Conservation (phyloP, 345 rosid genomes). For the Citrus trifoliata region DNA sequence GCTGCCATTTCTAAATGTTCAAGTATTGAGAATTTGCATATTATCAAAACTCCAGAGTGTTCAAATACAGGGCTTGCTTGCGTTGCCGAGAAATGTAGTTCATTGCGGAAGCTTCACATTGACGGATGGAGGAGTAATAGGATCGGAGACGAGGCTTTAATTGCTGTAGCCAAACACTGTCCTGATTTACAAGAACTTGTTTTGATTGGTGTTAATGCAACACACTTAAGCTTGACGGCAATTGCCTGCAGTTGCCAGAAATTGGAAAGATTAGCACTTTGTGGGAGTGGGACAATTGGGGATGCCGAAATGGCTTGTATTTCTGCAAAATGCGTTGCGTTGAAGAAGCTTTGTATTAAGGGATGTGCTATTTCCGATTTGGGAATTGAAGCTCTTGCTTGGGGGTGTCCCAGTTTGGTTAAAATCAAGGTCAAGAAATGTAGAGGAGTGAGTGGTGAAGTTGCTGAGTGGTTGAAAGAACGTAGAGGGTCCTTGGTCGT, state of each 20-base stretch:
- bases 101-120: constrained; percentile 75
- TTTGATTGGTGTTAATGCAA: constrained; percentile 73
- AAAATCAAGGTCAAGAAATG: constrained; percentile 87
- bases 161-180: constrained; percentile 64
- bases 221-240: constrained; percentile 41
- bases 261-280: constrained; percentile 71
- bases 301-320: constrained; percentile 70
- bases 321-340: constrained; percentile 55
- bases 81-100: constrained; percentile 67
- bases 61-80: constrained; percentile 59
- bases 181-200: constrained; percentile 72
- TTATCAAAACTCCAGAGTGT: constrained; percentile 77
- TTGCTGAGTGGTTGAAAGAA: constrained; percentile 53
- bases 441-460: constrained; percentile 53
- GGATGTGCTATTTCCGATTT: constrained; percentile 63
- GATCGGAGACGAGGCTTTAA: constrained; percentile 83
- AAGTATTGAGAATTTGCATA: constrained; percentile 60
- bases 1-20: constrained; percentile 52
- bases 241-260: constrained; percentile 61
- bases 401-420: constrained; percentile 76
- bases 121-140: constrained; percentile 86
- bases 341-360: constrained; percentile 85
- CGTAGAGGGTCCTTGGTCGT: constrained; percentile 51
- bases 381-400: constrained; percentile 63
- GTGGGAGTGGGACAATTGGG: constrained; percentile 69